Base-by-base conservation (phyloP, 768 basidiomycete species). In the Megacollybia marginata region DNA sequence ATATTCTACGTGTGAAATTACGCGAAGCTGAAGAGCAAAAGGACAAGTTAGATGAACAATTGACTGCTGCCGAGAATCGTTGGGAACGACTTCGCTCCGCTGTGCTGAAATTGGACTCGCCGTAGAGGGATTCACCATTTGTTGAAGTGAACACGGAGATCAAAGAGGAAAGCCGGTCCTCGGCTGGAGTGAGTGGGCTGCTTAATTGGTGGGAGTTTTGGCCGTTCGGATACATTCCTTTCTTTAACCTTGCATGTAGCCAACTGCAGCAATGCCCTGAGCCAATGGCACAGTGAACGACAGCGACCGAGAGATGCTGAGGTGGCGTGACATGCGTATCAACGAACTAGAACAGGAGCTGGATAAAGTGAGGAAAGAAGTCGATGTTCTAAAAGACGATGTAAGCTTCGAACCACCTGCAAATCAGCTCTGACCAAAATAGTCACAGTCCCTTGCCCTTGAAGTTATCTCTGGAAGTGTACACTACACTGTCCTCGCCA, bases 121-220 rank as follows among this genome's bases (percentile, higher is more conserved):
- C 55, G 42, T 58, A 59, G 18, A 65, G 61, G 47, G 59, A 62
- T 40, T 62, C 61, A n/a, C n/a, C n/a, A n/a, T n/a, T n/a, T n/a
- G n/a, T n/a, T n/a, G n/a, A n/a, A 34, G 72, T 68, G 46, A 59
- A 55, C 60, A 66, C 67, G 63, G 76, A 76, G 72, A 75, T 72
- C 66, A 65, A 71, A 55, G 69, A 67, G 62, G 63, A 62, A 57
- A 71, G 70, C 67, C 73, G 75, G 66, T 79, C 75, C 69, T 76
- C 82, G 73, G 79, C 83, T 65, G 75, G 70, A 72, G 86, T 87
- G 77, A 80, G 86, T 85, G 74, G 73, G 70, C 73, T 69, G 72
- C 68, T 75, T 71, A 70, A 75, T 72, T 77, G 78, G 81, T 82
- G 80, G 79, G 80, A 78, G 72, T 71, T 68, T 68, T 68, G 65